These are phyloP conservation scores for Hirsutella rhossiliensis DNA, from an alignment of 2,329 filamentous ascomycete genomes.

Conservation along the genomic window DNA sequence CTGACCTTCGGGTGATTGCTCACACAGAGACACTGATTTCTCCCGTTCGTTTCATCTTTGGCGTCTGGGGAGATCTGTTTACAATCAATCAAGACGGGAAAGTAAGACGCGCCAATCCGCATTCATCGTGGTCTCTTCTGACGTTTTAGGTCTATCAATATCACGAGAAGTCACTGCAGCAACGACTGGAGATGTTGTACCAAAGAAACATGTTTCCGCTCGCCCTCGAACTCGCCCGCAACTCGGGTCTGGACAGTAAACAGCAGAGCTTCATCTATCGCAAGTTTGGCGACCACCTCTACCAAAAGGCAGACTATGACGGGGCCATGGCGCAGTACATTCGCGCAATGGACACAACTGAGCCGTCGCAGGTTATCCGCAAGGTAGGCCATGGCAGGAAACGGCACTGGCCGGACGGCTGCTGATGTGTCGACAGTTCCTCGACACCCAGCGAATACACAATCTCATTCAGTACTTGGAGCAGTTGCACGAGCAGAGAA, in stretches of 20 bases:
- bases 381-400: slow-evolving; percentile 43
- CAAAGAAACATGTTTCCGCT: slow-evolving; percentile 86
- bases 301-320: slow-evolving; percentile 91
- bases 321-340: slow-evolving; percentile 99
- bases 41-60: slow-evolving; percentile 67
- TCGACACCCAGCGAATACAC: slow-evolving; percentile 94
- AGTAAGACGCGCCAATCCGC: slow-evolving; percentile 30
- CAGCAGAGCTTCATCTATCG: slow-evolving; percentile 90
- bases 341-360: slow-evolving; percentile 88
- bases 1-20: slow-evolving; percentile 78
- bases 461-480: slow-evolving; percentile 96
- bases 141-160: slow-evolving; percentile 61
- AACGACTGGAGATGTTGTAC: slow-evolving; percentile 87
- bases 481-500: slow-evolving; percentile 87
- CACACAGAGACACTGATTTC: slow-evolving; percentile 79
- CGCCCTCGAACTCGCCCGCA: slow-evolving; percentile 86
- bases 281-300: slow-evolving; percentile 86
- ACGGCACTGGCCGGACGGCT: neutral
- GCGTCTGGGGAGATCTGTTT: slow-evolving; percentile 85
- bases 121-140: neutral
- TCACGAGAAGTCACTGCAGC: slow-evolving; percentile 79
- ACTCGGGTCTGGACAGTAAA: slow-evolving; percentile 63
- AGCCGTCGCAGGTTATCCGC: slow-evolving; percentile 90
- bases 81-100: slow-evolving; percentile 88
- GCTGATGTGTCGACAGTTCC: slow-evolving; percentile 45